Percentiles rank a stretch among this genome's conserved stretches.
Conservation (phyloP, 139 green algal genomes). For the Chlorella vulgaris region DNA sequence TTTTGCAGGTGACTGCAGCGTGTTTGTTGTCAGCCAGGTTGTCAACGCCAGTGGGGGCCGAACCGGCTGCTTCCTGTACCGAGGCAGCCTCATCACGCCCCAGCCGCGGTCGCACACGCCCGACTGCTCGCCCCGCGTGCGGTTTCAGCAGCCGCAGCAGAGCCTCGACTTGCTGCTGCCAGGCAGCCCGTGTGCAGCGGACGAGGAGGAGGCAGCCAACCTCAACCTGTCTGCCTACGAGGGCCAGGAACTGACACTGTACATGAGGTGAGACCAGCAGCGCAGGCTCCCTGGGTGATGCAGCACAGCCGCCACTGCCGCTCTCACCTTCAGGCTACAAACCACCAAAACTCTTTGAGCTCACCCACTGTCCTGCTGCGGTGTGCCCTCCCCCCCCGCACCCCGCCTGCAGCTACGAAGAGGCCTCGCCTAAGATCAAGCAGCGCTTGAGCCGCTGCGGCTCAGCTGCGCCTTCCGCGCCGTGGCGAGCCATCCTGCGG, state of each 20-base stretch:
- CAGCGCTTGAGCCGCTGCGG: neutral
- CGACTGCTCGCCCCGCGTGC: neutral
- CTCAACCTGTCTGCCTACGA: neutral
- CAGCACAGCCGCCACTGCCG: neutral
- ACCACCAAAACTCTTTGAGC: neutral
- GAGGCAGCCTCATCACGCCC: neutral
- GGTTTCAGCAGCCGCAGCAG: neutral
- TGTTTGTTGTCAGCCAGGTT: constrained; percentile 12
- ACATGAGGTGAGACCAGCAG: neutral
- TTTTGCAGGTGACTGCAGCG: neutral
- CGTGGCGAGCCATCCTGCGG: constrained; percentile 7
- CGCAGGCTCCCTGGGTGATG: neutral
- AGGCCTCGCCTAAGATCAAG: constrained; percentile 19
- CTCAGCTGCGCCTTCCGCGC: neutral
- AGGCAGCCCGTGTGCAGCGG: neutral
- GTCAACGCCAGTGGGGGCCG: constrained; percentile 15
- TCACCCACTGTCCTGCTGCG: neutral
- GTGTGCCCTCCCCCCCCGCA: too few species aligned
- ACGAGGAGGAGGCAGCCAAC: neutral
- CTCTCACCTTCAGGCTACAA: neutral
- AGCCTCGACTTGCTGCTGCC: neutral
- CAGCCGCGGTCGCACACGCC: constrained; percentile 8
- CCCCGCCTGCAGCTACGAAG: constrained; percentile 1
- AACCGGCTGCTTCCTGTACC: constrained; percentile 17
- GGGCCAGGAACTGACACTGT: constrained; percentile 28